Conservation (phyloP, 1,284 basidiomycete genomes). For the Malassezia dermatis region DNA sequence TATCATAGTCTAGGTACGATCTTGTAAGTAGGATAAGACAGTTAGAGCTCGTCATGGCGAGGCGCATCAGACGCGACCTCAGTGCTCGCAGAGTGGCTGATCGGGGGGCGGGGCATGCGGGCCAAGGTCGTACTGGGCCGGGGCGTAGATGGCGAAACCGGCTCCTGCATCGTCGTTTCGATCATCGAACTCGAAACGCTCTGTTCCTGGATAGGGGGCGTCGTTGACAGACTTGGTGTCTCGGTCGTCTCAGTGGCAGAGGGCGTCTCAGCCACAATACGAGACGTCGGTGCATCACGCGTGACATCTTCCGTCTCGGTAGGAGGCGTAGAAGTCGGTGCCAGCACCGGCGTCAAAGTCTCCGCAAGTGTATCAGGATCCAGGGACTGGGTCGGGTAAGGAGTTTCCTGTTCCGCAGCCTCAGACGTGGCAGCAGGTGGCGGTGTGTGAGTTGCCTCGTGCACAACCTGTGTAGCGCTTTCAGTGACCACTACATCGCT, state of each 20-base stretch:
- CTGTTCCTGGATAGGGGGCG: neutral
- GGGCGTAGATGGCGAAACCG: neutral
- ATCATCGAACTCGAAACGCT: neutral
- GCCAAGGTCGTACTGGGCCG: neutral
- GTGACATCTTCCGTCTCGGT: neutral
- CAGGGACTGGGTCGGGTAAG: neutral
- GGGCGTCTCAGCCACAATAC: neutral
- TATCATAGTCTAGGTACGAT: slow-evolving; percentile 10
- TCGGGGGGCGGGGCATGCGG: neutral
- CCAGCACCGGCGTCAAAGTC: neutral
- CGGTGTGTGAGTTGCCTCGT: neutral
- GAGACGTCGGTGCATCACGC: neutral
- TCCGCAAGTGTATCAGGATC: neutral
- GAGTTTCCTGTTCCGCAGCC: neutral
- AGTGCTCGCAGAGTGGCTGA: neutral
- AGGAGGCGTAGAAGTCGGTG: neutral
- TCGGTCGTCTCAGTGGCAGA: neutral
- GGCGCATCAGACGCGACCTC: neutral
- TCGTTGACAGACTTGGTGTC: neutral
- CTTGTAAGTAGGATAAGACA: slow-evolving; percentile 4
- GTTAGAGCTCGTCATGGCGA: slow-evolving; percentile 1
- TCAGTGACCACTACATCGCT: neutral
- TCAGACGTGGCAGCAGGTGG: neutral
- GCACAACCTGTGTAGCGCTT: neutral
- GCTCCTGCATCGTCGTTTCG: neutral